Base-by-base conservation (phyloP, 768 basidiomycete species). In the Antrodiella citrinella region DNA sequence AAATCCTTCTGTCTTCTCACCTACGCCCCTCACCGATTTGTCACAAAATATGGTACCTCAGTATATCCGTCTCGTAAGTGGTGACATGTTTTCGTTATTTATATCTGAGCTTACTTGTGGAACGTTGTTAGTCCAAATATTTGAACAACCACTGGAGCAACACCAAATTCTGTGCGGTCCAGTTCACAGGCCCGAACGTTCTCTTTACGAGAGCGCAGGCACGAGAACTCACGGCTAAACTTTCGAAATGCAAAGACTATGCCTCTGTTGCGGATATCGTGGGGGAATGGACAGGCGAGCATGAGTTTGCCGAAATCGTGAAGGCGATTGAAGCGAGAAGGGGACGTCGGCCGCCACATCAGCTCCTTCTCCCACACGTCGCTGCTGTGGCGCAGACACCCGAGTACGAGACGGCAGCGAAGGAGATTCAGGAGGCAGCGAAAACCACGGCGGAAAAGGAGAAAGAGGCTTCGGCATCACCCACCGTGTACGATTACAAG, bases 1-100 rank as follows among this genome's bases (percentile, higher is more conserved):
- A 3, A 99, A 98, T 65, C 91, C 92, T 0, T 83, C 88, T 0
- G 86, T 91, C 57, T 98, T 98, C 72, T 79, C 80, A 2, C 67
- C 76, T 15, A 76, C 63, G 0, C 86, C 87, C 2, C 69, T 91
- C 21, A 62, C 70, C 11, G 86, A 92, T 56, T 67, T 92, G 1
- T 84, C 87, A 54, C 66, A 68, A 48, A 81, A 76, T 3, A 69
- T 96, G 22, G 69, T 89, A 44, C 85, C 86, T 21, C 67, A 82
- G 4, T 88, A 91, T 65, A 58, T 91, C 54, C 83, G 82, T 54
- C 60, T 96, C 67, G 84, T 90, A 67, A 45, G 71, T 62, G 7
- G 47, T 24, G 41, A 50, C 18, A 26, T 21, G 25, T 12, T 50
- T 1, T 15, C 26, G 49, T 0, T 47, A 38, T 39, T 42, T 30